Percentiles rank a stretch among this genome's conserved stretches.
phyloP scores from a whole-genome alignment of 345 rosid species.

The Salix arbutifolia region DNA sequence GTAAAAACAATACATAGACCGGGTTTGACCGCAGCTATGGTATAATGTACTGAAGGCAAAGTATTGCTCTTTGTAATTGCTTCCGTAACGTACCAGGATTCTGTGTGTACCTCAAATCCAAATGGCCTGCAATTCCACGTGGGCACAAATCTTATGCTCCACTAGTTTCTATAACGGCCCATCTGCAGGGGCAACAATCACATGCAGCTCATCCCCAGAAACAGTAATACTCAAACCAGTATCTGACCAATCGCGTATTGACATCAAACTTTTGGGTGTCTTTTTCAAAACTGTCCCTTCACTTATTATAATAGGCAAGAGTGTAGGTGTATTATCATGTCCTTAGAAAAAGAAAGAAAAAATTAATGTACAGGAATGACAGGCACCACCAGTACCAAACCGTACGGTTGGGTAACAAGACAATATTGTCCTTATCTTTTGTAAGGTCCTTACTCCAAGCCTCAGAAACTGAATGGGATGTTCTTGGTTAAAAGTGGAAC shows the following conservation, averaged over 20 bases:
- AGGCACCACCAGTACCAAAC: conserved; percentile 1
- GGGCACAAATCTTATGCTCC: background rate
- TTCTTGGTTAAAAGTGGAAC: background rate
- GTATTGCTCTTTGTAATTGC: background rate
- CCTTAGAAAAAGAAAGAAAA: background rate
- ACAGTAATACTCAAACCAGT: background rate
- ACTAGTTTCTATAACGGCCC: background rate
- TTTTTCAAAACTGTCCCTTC: background rate
- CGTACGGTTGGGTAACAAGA: conserved; percentile 6
- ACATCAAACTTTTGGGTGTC: background rate
- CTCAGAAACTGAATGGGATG: background rate
- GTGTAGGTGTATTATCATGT: background rate
- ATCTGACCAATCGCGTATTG: background rate
- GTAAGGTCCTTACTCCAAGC: no score
- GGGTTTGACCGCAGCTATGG: no score
- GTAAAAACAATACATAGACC: no score
- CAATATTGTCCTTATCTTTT: background rate
- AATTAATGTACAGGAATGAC: background rate
- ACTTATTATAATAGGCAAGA: background rate
- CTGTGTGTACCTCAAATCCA: background rate
- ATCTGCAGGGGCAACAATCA: background rate
- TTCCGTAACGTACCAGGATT: no score
- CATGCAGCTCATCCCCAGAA: background rate
- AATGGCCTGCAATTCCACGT: background rate
- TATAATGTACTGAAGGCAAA: no score